Evolutionary conservation across 1,139 yeast genomes (phyloP).

Genomic region (Hemisphaericaspora xylofermentans): DNA sequence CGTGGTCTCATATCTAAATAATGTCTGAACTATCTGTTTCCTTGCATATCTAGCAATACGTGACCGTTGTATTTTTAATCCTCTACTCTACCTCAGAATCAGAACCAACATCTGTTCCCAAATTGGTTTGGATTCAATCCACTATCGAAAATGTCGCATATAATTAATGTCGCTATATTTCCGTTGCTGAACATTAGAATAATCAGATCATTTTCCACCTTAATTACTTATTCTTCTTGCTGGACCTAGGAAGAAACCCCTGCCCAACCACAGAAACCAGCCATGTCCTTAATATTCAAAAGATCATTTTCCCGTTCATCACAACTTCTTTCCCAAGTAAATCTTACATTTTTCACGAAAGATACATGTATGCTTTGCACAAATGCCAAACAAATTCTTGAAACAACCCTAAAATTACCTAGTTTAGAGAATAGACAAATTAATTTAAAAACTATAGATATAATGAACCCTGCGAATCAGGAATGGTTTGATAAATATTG

Average conservation of each 20-base stretch:
- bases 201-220: no score
- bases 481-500: conserved; percentile 82
- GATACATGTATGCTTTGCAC: conserved; percentile 78
- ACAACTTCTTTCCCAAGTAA: conserved; percentile 3
- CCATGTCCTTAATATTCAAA: not conserved
- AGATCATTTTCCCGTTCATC: not conserved
- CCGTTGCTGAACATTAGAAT: no score
- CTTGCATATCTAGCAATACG: no score
- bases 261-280: not conserved
- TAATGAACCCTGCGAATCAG: conserved; percentile 62
- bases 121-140: no score
- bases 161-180: no score
- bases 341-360: conserved; percentile 69
- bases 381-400: conserved; percentile 59
- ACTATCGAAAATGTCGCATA: no score
- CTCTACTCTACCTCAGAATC: no score
- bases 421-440: conserved; percentile 24
- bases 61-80: no score
- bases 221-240: no score
- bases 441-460: conserved; percentile 56
- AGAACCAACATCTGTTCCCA: no score
- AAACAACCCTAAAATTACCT: conserved; percentile 37
- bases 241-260: not conserved
- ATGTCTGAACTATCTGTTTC: no score
- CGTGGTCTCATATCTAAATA: no score